A percentile compares a stretch with the other conserved stretches of the same genome.
These are phyloP conservation scores for Irpex rosettiformis DNA, from an alignment of 1,284 basidiomycete species.

Conservation along the genomic window DNA sequence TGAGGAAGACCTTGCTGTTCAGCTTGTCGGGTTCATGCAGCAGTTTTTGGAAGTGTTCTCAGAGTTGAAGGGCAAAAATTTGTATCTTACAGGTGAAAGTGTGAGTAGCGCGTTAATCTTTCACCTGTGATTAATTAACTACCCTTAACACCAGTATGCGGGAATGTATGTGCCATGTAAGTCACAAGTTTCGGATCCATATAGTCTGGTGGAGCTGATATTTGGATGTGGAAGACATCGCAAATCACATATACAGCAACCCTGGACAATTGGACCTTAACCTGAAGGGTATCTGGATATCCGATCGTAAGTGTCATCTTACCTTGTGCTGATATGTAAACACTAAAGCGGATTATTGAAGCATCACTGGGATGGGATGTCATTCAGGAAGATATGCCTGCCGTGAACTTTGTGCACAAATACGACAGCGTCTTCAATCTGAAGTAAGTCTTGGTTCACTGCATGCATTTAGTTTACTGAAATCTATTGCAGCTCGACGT, in stretches of 20 bases:
- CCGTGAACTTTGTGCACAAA: slow-evolving; percentile 68
- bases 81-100: slow-evolving; percentile 70
- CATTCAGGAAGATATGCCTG: slow-evolving; percentile 64
- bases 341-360: slow-evolving; percentile 19
- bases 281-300: slow-evolving; percentile 70
- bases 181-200: slow-evolving; percentile 12
- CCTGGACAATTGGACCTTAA: slow-evolving; percentile 48
- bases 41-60: slow-evolving; percentile 74
- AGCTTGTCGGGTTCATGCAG: slow-evolving; percentile 65
- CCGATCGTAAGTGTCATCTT: slow-evolving; percentile 52
- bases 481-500: slow-evolving; percentile 59
- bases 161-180: slow-evolving; percentile 59
- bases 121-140: not conserved
- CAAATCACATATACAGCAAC: slow-evolving; percentile 67
- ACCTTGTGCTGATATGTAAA: not conserved
- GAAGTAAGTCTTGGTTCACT: slow-evolving; percentile 44
- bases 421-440: slow-evolving; percentile 66
- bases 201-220: not conserved
- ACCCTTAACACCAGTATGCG: slow-evolving; percentile 43
- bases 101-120: slow-evolving; percentile 35
- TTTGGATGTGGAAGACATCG: slow-evolving; percentile 49
- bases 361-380: slow-evolving; percentile 57
- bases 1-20: slow-evolving; percentile 62
- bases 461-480: no score
- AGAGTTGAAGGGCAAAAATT: slow-evolving; percentile 66